phyloP scores from a whole-genome alignment of 495 filamentous ascomycete genomes.

The Xanthoparmelia taractica region DNA sequence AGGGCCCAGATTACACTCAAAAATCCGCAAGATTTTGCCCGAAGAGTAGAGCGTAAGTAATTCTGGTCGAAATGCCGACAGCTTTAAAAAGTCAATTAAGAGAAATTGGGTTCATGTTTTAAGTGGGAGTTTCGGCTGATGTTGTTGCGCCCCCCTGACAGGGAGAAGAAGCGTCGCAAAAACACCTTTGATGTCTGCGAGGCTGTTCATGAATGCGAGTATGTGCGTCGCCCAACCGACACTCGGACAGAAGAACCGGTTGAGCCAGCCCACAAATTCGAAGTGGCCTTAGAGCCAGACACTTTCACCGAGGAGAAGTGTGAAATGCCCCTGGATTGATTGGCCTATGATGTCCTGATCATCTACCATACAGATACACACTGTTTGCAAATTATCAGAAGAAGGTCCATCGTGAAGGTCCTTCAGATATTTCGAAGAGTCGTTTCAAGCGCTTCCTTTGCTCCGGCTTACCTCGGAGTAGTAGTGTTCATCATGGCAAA shows the following conservation, averaged over 20 bases:
- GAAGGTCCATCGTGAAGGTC: conserved; percentile 66
- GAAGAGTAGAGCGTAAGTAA: conserved; percentile 60
- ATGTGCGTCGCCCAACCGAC: conserved; percentile 46
- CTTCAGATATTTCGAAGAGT: conserved; percentile 53
- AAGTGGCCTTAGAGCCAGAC: conserved; percentile 72
- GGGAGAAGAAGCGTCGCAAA: conserved; percentile 65
- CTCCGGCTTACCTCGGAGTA: conserved; percentile 60
- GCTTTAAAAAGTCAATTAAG: background rate
- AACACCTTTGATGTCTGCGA: conserved; percentile 66
- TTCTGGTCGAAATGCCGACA: background rate
- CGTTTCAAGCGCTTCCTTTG: conserved; percentile 85
- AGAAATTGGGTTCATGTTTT: background rate
- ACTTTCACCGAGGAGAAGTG: conserved; percentile 84
- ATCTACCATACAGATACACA: conserved; percentile 37
- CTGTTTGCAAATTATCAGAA: conserved; percentile 85
- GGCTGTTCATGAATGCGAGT: conserved; percentile 66
- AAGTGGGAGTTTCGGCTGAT: conserved; percentile 7
- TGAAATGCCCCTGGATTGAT: conserved; percentile 10
- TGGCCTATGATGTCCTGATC: background rate
- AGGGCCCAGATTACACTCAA: conserved; percentile 69
- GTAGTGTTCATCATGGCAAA: conserved; percentile 35
- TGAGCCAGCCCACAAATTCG: conserved; percentile 69
- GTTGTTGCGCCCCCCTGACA: conserved; percentile 25
- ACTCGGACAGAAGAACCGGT: conserved; percentile 47
- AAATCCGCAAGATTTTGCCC: conserved; percentile 68